phyloP scores from a whole-genome alignment of 768 basidiomycete genomes.

The Coprinopsis strossmayeri region DNA sequence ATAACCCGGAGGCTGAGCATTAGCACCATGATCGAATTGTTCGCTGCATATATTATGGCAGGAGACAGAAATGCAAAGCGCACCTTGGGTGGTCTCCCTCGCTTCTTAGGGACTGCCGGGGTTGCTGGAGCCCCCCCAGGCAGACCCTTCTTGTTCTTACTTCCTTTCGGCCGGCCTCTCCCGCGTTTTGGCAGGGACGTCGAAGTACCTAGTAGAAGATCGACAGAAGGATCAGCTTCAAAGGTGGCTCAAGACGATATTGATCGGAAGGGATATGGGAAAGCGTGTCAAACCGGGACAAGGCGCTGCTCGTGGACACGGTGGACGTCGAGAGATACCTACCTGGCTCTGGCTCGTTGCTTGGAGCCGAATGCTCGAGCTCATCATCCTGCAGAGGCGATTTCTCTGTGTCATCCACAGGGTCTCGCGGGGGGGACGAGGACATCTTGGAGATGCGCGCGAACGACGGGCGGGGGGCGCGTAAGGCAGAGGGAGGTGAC shows the following conservation, averaged over 20 bases:
- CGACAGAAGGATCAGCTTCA: constrained; percentile 17
- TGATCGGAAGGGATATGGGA: constrained; percentile 18
- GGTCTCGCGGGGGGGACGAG: constrained; percentile 36
- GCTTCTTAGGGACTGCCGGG: constrained; percentile 40
- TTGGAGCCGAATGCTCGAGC: constrained; percentile 21
- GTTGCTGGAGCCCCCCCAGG: constrained; percentile 28
- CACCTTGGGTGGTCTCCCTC: constrained; percentile 67
- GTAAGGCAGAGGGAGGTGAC: constrained; percentile 35
- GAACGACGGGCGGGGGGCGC: constrained; percentile 23
- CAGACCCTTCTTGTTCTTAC: constrained; percentile 58
- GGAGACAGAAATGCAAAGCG: constrained; percentile 17
- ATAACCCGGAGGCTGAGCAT: constrained; percentile 15
- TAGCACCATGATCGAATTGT: constrained; percentile 15
- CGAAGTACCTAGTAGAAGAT: constrained; percentile 28
- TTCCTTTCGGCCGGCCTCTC: constrained; percentile 85
- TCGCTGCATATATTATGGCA: constrained; percentile 7
- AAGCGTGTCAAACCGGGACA: constrained; percentile 13
- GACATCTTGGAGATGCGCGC: constrained; percentile 44
- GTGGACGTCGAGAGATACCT: constrained; percentile 21
- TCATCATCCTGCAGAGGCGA: constrained; percentile 3
- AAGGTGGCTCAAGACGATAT: constrained; percentile 16
- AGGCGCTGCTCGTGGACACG: constrained; percentile 22
- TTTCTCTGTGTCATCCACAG: neutral
- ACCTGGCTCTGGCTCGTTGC: constrained; percentile 34
- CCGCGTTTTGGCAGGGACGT: constrained; percentile 57